Base-by-base conservation (phyloP, 1,284 basidiomycete genomes). In the Naganishia cerealis region DNA sequence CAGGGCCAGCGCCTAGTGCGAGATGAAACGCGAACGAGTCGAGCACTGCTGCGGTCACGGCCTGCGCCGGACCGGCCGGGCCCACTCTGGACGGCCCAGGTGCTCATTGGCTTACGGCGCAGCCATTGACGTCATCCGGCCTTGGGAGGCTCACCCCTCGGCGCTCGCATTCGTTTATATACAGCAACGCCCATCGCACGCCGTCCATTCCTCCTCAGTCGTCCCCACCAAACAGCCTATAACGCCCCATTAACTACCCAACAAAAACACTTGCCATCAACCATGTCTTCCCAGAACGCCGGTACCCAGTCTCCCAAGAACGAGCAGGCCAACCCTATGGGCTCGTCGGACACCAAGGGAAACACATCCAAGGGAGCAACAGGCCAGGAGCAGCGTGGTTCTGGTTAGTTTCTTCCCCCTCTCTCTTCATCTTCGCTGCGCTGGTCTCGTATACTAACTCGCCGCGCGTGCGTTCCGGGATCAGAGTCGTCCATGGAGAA, bases 221-320 rank as follows among this genome's bases (percentile, higher is more conserved):
- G 29, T 3, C 6, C 29, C 29, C 3, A 33, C 29, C 29, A 33
- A 2, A 33, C 29, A 33, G 29, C 29, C 10, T n/a, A 42, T 21
- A 42, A 50, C 15, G 26, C 5, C 21, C 29, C 40, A 43, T 33
- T 26, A 46, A 57, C 42, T 29, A 50, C 21, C 24, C 24, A 62
- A 55, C 48, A 36, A 36, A 33, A 4, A 33, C 54, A 40, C 26
- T 26, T 9, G 21, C 57, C 10, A n/a, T 18, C 43, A 18, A 67
- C n/a, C 46, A 67, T 67, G 66, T 61, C 66, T 50, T 61, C 57
- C 33, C 50, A 53, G 13, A 67, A 67, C 66, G 57, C 48, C 57
- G 66, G 66, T 33, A 67, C 66, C 39, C 13, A 67, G 8, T 67
- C 66, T 26, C 66, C 66, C 53, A 67, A 52, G 52, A 21, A 59